phyloP scores from a whole-genome alignment of 176 grass and related monocot genomes.

The Thalia dealbata region DNA sequence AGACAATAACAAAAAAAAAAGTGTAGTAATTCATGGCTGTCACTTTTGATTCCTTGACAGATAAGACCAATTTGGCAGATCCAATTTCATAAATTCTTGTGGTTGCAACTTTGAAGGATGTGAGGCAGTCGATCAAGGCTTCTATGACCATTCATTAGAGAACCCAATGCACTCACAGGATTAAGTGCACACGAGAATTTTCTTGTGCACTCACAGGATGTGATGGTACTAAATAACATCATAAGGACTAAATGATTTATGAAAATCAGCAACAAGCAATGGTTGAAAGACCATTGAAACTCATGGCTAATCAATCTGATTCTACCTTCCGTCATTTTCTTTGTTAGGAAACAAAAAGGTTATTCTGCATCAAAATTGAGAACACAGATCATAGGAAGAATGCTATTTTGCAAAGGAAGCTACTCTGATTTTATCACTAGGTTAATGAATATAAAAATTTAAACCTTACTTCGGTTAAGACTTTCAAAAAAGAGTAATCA shows the following conservation, averaged over 20 bases:
- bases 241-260: background rate
- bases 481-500: background rate
- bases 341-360: background rate
- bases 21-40: background rate
- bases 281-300: background rate
- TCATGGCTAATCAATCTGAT: background rate
- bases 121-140: background rate
- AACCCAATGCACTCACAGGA: too few species aligned
- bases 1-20: background rate
- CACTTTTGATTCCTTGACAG: background rate
- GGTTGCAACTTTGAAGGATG: background rate
- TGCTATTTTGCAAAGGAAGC: too few species aligned
- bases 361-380: background rate
- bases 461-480: background rate
- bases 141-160: too few species aligned
- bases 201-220: too few species aligned
- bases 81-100: background rate
- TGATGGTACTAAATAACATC: too few species aligned
- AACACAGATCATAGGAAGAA: background rate
- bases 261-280: background rate
- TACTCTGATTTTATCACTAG: background rate
- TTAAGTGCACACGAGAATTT: too few species aligned
- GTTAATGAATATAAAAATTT: background rate
- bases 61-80: background rate
- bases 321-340: background rate